Base-by-base conservation (phyloP, 1,139 yeast genomes). In the Zhuliangozyma blackwelliae region DNA sequence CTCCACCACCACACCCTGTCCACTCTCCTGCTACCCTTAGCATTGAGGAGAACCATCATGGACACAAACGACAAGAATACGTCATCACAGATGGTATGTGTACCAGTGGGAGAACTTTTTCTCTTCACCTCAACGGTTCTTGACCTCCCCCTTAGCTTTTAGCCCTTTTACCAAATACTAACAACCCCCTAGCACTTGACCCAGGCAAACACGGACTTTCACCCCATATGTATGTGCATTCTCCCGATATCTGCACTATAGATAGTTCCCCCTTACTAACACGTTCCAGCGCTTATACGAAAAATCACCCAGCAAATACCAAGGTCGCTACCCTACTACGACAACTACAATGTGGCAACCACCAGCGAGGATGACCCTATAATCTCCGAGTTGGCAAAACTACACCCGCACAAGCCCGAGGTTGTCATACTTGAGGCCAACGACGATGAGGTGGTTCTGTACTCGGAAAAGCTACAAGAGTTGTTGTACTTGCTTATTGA, bases 391-490 rank as follows among this genome's bases (percentile, higher is more conserved):
- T 51, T 68, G 36, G 46, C 54, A 54, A 66, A 62, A 37, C 44
- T 67, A 21, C 53, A 49, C 25, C 67, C 68, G 8, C 69, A 61
- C 37, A 42, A 46, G 11, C 40, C 49, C 13, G 40, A 39, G 29
- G 27, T 37, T 2, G 31, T 40, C 2, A 40, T 41, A 11, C 29
- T 29, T 9, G 31, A 36, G 5, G 32, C 29, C n/a, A 16, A 28
- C 8, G 25, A 36, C 11, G 22, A 40, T 19, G 35, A 37, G 23
- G 50, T 60, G 10, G 47, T 51, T 27, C 39, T 45, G 10, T 62
- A 61, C 41, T 61, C 68, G 7, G 50, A 51, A 11, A 55, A 51
- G 31, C 49, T 65, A 31, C 53, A 41, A 37, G 67, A 64, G 39
- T 42, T 63, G 13, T 50, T 65, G 23, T 54, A 54, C 26, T 46